These are phyloP conservation scores for Exophiala sp. DNA, from an alignment of 2,329 filamentous ascomycete species.

Conservation along the genomic window DNA sequence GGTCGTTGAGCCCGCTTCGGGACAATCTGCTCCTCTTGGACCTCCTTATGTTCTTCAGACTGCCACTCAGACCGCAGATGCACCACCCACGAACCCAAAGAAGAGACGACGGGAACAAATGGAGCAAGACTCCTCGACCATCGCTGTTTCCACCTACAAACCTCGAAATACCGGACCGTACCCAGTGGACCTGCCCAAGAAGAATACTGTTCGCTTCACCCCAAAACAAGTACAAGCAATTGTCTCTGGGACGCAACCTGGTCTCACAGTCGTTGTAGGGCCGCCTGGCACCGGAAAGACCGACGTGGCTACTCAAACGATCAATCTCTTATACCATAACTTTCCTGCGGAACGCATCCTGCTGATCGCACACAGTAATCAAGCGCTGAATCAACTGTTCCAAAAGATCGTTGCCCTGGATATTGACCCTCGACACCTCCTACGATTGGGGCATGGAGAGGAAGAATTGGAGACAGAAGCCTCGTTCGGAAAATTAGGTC, in stretches of 20 bases:
- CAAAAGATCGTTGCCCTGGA: conserved; percentile 96
- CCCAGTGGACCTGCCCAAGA: conserved; percentile 73
- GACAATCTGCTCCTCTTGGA: conserved; percentile 68
- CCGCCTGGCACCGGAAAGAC: conserved; percentile 97
- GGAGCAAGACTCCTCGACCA: conserved; percentile 60
- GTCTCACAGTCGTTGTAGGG: conserved; percentile 88
- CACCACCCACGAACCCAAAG: conserved; percentile 61
- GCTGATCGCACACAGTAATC: conserved; percentile 93
- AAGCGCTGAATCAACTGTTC: conserved; percentile 95
- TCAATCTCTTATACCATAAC: conserved; percentile 98
- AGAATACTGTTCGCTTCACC: conserved; percentile 84
- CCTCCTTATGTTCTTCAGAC: conserved; percentile 84
- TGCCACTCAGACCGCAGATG: conserved; percentile 52
- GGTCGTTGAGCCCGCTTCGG: conserved; percentile 73
- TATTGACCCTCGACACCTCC: conserved; percentile 89
- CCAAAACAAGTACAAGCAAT: conserved; percentile 89
- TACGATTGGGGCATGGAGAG: conserved; percentile 90
- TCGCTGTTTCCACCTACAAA: conserved; percentile 86
- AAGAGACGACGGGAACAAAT: conserved; percentile 78
- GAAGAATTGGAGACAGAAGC: conserved; percentile 84
- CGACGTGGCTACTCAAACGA: conserved; percentile 97
- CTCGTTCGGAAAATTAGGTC: conserved; percentile 89
- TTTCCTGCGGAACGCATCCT: conserved; percentile 90
- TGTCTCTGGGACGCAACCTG: conserved; percentile 87
- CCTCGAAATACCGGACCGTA: conserved; percentile 88